phyloP scores from a whole-genome alignment of 768 basidiomycete species.

The Suillus alpinus region DNA sequence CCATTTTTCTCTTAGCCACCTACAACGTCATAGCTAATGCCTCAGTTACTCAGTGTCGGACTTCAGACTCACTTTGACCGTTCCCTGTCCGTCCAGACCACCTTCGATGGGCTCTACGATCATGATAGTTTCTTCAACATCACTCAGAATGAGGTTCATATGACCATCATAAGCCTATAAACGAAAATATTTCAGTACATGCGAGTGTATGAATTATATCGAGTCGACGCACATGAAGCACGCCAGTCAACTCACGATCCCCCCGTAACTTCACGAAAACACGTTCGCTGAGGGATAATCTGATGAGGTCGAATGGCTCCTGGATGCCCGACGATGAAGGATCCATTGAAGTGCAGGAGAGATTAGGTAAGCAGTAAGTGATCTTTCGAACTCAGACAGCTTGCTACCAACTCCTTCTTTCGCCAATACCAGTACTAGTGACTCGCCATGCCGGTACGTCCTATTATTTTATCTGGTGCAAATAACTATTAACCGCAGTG shows the following conservation, averaged over 20 bases:
- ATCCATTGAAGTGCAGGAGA: conserved; percentile 51
- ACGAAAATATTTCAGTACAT: conserved; percentile 10
- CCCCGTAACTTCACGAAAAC: conserved; percentile 97
- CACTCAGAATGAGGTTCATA: conserved; percentile 97
- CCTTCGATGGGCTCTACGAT: conserved; percentile 85
- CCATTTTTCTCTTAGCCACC: conserved; percentile 92
- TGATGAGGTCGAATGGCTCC: conserved; percentile 96
- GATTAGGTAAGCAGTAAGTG: conserved; percentile 24
- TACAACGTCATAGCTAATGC: conserved; percentile 27
- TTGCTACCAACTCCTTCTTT: conserved; percentile 12
- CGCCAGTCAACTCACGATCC: conserved; percentile 86
- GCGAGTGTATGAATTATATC: conserved; percentile 2
- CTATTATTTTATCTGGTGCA: conserved; percentile 1
- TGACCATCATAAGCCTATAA: conserved; percentile 98
- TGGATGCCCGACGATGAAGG: conserved; percentile 72
- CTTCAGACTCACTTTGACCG: conserved; percentile 55
- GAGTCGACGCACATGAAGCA: conserved; percentile 73
- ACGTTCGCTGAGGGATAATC: conserved; percentile 93
- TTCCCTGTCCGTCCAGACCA: conserved; percentile 50
- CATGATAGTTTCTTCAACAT: conserved; percentile 97
- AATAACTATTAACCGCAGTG: conserved; percentile 9
- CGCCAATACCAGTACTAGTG: conserved; percentile 22
- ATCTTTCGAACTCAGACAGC: conserved; percentile 30
- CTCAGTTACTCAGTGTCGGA: background rate
- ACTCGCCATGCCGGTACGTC: conserved; percentile 61